Base-by-base conservation (phyloP, 2,329 filamentous ascomycete species). In the Diaporthe citrichinensis region DNA sequence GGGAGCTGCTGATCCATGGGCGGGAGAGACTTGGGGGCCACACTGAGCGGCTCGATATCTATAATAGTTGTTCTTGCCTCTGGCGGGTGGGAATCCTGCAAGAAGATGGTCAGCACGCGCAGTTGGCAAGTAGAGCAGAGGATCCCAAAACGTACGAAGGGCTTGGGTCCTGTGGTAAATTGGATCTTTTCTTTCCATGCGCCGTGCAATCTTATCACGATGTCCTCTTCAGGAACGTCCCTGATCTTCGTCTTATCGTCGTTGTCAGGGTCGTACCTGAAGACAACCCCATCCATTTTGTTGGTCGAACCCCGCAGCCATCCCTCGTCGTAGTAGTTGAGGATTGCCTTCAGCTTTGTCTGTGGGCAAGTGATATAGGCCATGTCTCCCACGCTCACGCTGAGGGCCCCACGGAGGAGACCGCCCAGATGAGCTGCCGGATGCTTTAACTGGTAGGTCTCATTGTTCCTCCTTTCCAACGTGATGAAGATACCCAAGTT, bases 401-500 rank as follows among this genome's bases (percentile, higher is more conserved):
- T 96, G 69, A 98, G 87, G n/a, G 94, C 92, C 34, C 97, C 97
- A 78, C 96, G 90, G 61, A 99, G 86, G 72, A 99, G 88, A 25
- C 97, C 97, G 39, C 96, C 95, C 1, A 99, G 88, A 81, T 98
- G 95, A 9, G 97, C 97, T n/a, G 94, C 92, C 5, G 97, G 97
- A 84, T 99, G 97, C 7, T 94, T 98, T 77, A 99, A 90, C 82
- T 98, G 95, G 84, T 99, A 99, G 77, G 96, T 94, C 86, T 99
- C 97, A 81, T 96, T 91, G 79, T 93, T 92, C 72, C 94, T 90
- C 78, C 92, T 93, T 80, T 95, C 92, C 36, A 98, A 86, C 14
- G 92, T 96, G 83, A 99, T 93, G 85, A 98, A 99, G 80, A 99
- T 98, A 78, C 97, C 97, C 78, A 97, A 88, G 84, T 99, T 99